phyloP scores from a whole-genome alignment of 352 stramenopile genomes.

The Pelagophyceae sp. region DNA sequence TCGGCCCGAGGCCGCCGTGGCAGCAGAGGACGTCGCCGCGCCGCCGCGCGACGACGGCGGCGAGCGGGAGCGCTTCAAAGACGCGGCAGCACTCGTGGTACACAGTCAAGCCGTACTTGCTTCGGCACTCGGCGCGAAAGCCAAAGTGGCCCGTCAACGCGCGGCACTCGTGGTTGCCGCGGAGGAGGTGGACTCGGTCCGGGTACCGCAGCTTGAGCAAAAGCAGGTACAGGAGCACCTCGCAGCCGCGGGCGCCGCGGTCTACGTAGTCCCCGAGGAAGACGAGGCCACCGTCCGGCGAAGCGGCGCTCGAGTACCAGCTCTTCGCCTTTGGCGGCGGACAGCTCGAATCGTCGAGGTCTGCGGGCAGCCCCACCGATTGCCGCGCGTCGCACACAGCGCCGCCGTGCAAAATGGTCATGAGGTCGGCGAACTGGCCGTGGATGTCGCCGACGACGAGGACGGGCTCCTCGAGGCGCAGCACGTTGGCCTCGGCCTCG shows the following conservation, averaged over 20 bases:
- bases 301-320: too few species aligned
- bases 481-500: conserved; percentile 98
- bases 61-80: conserved; percentile 97
- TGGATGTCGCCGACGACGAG: conserved; percentile 98
- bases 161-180: conserved; percentile 95
- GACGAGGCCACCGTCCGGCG: too few species aligned
- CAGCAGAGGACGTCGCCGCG: conserved; percentile 98
- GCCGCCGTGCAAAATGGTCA: conserved; percentile 93
- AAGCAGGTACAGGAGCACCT: conserved; percentile 95
- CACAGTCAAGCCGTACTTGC: conserved; percentile 76
- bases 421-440: conserved; percentile 98
- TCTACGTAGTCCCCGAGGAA: conserved; percentile 99
- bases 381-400: conserved; percentile 93
- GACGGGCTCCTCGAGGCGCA: conserved; percentile 93
- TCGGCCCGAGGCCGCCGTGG: conserved; percentile 80
- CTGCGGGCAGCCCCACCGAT: too few species aligned
- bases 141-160: conserved; percentile 99
- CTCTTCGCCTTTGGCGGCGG: too few species aligned
- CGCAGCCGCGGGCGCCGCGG: conserved; percentile 96
- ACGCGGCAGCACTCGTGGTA: conserved; percentile 99
- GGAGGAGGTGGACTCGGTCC: conserved; percentile 96
- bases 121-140: conserved; percentile 98
- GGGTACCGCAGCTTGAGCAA: conserved; percentile 96
- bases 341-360: too few species aligned
- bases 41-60: conserved; percentile 96